phyloP scores from a whole-genome alignment of 768 basidiomycete genomes.

The Naematelia aurantialba region DNA sequence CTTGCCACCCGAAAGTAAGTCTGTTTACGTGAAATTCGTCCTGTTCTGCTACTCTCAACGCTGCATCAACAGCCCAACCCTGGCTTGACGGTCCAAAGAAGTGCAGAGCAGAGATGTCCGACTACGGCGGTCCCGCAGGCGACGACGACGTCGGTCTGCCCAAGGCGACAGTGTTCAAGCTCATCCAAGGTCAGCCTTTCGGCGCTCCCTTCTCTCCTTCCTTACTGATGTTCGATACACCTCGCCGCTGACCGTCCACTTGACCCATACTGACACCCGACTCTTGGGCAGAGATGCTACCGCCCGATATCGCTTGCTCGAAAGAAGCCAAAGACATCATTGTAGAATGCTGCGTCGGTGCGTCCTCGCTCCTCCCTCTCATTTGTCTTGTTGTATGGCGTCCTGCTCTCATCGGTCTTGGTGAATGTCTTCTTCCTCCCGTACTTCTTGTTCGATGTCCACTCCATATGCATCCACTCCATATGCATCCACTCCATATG shows the following conservation, averaged over 20 bases:
- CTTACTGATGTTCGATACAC: neutral
- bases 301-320: conserved; percentile 77
- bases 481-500: too few relatives aligned
- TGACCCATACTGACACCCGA: neutral
- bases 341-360: conserved; percentile 99
- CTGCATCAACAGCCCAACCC: neutral
- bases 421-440: too few relatives aligned
- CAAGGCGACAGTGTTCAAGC: conserved; percentile 95
- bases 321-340: conserved; percentile 97
- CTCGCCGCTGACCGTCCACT: too few relatives aligned
- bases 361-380: neutral
- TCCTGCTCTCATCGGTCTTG: too few relatives aligned
- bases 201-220: neutral
- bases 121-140: conserved; percentile 71
- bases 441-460: too few relatives aligned
- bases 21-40: neutral
- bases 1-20: too few relatives aligned
- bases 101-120: conserved; percentile 64
- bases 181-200: conserved; percentile 71
- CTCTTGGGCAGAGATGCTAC: conserved; percentile 68
- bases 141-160: conserved; percentile 94
- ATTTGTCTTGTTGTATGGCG: neutral
- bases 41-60: neutral
- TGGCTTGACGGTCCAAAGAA: neutral
- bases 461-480: too few relatives aligned